Base-by-base conservation (phyloP, 768 basidiomycete species). In the Tulasnella sp. region DNA sequence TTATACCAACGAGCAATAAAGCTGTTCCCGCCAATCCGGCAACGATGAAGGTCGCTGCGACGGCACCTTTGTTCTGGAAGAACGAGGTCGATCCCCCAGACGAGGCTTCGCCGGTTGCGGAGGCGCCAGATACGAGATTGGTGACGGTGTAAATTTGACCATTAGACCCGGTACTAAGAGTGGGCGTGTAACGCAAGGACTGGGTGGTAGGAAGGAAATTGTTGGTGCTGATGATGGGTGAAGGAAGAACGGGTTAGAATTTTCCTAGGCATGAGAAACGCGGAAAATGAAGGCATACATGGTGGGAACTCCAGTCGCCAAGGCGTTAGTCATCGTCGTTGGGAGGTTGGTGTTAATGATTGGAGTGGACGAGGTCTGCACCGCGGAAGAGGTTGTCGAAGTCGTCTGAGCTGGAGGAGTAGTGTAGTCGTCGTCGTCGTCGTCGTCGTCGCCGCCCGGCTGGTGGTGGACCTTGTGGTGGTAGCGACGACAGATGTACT, bases 11-110 rank as follows among this genome's bases (percentile, higher is more conserved):
- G 80, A 94, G 83, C 82, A 89, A 19, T 82, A 92, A 77, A 12
- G 86, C 89, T 72, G 90, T 81, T 27, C 83, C 89, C 75, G 92
- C 83, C 44, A 94, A 82, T n/a, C 93, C 93, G 21, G 91, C 92
- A 71, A 90, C 91, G 27, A 90, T 86, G 85, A 94, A 94, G 0
- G 90, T 90, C 18, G 91, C 93, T 1, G 91, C 91, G 0, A 94
- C 91, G 0, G 92, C 93, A 31, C 89, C 91, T 27, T 85, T 93
- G 86, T 94, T 94, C 72, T 87, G 81, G 84, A 94, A 91, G 86
- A 94, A 94, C 36, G 71, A 72, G 62, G 31, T 27, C 1, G 71
- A 72, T n/a, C 68, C 34, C 19, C 71, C 56, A 19, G 21, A 6
- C 0, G 52, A 36, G 19, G 34, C 40, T 7, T 24, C 31, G 14